Conservation (phyloP, 1,284 basidiomycete genomes). For the Porodaedalea pini region DNA sequence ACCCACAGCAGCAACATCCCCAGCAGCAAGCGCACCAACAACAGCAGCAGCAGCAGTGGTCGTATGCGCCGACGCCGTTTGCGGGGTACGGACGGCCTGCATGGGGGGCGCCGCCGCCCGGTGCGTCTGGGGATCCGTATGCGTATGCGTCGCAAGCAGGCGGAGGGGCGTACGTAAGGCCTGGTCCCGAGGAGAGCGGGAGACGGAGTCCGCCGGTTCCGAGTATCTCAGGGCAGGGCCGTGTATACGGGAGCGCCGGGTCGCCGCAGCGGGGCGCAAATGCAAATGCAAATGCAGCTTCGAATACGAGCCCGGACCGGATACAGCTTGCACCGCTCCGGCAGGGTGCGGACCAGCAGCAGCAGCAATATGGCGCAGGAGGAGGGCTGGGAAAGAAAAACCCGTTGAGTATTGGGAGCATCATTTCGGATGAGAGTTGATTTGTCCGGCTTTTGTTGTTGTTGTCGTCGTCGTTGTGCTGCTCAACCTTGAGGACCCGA, state of each 20-base stretch:
- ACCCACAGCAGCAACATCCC: slow-evolving; percentile 12
- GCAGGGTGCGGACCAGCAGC: slow-evolving; percentile 17
- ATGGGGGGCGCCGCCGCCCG: background rate
- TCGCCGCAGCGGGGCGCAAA: slow-evolving; percentile 12
- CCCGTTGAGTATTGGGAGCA: slow-evolving; percentile 68
- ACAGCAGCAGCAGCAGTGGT: slow-evolving; percentile 1
- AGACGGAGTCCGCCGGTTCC: slow-evolving; percentile 18
- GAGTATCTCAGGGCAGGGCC: slow-evolving; percentile 15
- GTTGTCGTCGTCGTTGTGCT: too few relatives aligned
- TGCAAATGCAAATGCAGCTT: slow-evolving; percentile 22
- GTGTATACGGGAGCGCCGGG: background rate
- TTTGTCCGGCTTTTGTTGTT: slow-evolving; percentile 6
- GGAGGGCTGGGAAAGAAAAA: slow-evolving; percentile 48
- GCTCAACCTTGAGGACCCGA: too few relatives aligned
- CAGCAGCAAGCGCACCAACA: slow-evolving; percentile 16
- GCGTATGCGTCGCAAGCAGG: background rate
- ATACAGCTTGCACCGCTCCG: slow-evolving; percentile 58
- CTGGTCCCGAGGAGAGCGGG: slow-evolving; percentile 7
- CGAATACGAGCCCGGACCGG: slow-evolving; percentile 33
- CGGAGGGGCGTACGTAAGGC: slow-evolving; percentile 14
- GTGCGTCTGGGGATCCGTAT: background rate
- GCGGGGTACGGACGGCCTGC: slow-evolving; percentile 5
- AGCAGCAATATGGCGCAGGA: slow-evolving; percentile 29
- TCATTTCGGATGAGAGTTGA: slow-evolving; percentile 51
- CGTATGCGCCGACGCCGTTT: slow-evolving; percentile 16